A percentile compares a stretch with the other conserved stretches of the same genome.
Conservation (phyloP, 306 rosid species). For the Acacia confusa region DNA sequence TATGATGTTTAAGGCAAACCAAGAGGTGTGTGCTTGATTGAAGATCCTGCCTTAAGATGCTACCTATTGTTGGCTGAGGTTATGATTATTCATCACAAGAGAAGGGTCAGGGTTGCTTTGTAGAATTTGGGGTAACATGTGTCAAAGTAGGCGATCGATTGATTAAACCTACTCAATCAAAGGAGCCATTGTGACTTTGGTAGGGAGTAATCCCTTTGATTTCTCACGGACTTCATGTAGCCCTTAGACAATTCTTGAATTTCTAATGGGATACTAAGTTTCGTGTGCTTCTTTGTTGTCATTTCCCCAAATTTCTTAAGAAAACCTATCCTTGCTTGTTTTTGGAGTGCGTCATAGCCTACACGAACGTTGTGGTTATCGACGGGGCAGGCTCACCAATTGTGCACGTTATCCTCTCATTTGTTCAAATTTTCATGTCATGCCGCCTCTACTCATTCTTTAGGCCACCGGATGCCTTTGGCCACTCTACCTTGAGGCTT, state of each 20-base stretch:
- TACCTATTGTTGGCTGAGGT: no score
- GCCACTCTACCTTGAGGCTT: no score
- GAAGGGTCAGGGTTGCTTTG: background rate
- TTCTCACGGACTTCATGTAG: no score
- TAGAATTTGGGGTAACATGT: background rate
- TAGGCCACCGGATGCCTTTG: no score
- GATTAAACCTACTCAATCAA: background rate
- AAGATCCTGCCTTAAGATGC: no score
- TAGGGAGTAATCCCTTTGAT: no score
- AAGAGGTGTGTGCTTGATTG: no score
- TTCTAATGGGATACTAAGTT: background rate
- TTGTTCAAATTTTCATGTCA: background rate
- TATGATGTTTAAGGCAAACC: no score
- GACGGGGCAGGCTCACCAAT: background rate
- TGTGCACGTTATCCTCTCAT: background rate
- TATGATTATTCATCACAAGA: no score
- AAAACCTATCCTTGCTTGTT: background rate
- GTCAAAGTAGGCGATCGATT: no score
- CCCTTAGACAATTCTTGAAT: background rate
- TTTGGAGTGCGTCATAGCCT: background rate
- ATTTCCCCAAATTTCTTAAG: no score
- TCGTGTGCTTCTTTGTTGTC: background rate
- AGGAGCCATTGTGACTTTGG: background rate
- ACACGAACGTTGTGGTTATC: background rate
- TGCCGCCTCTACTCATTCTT: background rate